Percentiles rank a stretch among this genome's conserved stretches.
phyloP scores from a whole-genome alignment of 371 early-diverging fungal genomes.

The Mortierella sp. region DNA sequence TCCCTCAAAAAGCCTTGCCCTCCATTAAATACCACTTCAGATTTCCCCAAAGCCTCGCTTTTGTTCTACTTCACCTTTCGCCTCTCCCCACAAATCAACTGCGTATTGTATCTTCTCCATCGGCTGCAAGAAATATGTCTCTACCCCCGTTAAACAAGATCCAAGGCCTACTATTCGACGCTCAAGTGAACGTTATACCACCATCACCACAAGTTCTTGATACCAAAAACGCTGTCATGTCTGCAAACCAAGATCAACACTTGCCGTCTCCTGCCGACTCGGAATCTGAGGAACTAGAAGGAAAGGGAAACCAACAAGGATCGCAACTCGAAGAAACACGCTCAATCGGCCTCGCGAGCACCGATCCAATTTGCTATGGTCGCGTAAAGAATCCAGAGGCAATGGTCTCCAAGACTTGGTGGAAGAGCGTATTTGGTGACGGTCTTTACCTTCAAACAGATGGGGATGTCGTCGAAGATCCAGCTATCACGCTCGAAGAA shows the following conservation, averaged over 20 bases:
- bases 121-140: neutral
- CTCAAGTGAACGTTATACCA: neutral
- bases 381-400: conserved; percentile 57
- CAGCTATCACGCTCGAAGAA: conserved; percentile 69
- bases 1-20: no score
- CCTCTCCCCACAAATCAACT: no score
- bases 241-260: no score
- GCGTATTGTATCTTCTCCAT: no score
- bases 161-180: neutral
- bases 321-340: neutral
- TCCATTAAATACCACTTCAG: no score
- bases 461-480: conserved; percentile 78
- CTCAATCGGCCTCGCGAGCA: neutral
- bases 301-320: neutral
- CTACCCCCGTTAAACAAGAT: neutral
- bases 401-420: conserved; percentile 70
- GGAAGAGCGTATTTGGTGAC: conserved; percentile 70
- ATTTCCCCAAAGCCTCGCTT: no score
- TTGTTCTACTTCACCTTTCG: no score
- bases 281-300: neutral
- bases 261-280: neutral
- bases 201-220: neutral
- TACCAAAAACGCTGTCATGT: neutral
- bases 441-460: conserved; percentile 73
- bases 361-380: conserved; percentile 50